Evolutionary conservation across 1,284 basidiomycete genomes (phyloP).

Genomic region (Erythrobasidium hasegawianum): DNA sequence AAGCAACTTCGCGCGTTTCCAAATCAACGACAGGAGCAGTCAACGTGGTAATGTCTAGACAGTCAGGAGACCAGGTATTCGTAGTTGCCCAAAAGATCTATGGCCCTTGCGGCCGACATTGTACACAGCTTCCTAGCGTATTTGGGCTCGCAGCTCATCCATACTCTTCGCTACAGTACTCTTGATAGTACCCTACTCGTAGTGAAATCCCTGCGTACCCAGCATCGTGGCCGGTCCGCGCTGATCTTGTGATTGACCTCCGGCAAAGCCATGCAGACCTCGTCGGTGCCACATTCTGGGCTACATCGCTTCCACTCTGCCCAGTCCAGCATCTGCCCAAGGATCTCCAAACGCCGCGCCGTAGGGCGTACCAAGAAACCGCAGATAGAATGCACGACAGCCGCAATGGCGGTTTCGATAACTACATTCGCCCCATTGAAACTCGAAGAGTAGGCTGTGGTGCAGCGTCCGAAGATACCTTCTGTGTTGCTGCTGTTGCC

Average conservation of each 20-base stretch:
- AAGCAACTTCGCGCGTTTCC: too few relatives aligned
- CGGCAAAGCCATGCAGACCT: neutral
- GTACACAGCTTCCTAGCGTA: too few relatives aligned
- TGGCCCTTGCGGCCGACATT: too few relatives aligned
- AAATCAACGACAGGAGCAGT: too few relatives aligned
- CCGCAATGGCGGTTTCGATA: neutral
- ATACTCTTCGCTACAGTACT: too few relatives aligned
- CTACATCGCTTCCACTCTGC: neutral
- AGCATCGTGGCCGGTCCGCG: too few relatives aligned
- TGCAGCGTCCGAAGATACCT: neutral
- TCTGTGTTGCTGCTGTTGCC: neutral
- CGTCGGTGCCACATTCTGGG: neutral
- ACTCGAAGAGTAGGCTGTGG: neutral
- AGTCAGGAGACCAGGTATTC: too few relatives aligned
- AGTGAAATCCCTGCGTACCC: too few relatives aligned
- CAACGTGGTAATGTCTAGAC: too few relatives aligned
- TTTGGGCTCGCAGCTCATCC: too few relatives aligned
- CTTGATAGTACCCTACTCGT: too few relatives aligned
- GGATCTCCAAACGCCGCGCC: neutral
- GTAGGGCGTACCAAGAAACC: neutral
- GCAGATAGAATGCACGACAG: neutral
- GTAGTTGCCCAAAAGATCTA: too few relatives aligned
- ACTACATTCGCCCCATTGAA: neutral
- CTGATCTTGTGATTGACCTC: neutral
- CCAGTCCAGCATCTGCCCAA: neutral